Percentiles rank a stretch among this genome's conserved stretches.
These are phyloP conservation scores for Ogataea populi-albae DNA, from an alignment of 805 yeast species.

Conservation along the genomic window DNA sequence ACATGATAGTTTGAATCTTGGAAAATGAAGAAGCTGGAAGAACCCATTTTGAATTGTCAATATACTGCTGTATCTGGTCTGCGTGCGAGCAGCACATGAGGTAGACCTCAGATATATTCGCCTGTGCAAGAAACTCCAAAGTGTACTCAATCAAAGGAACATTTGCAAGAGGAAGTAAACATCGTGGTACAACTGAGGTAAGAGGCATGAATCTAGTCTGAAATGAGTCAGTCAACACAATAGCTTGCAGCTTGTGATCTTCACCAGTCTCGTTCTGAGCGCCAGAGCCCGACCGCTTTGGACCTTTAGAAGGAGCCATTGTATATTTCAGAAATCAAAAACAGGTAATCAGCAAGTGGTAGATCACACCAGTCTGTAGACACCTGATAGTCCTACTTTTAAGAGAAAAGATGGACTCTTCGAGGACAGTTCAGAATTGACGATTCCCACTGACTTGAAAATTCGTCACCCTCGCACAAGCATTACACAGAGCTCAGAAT, in stretches of 20 bases:
- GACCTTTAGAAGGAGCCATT: conserved; percentile 17
- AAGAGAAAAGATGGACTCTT: no score
- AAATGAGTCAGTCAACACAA: conserved; percentile 91
- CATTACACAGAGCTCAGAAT: no score
- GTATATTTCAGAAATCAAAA: background rate
- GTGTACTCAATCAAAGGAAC: conserved; percentile 95
- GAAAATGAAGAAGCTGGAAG: conserved; percentile 73
- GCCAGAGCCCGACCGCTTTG: conserved; percentile 12
- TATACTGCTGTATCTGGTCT: conserved; percentile 78
- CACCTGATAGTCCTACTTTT: no score
- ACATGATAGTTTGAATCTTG: conserved; percentile 70
- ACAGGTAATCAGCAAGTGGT: no score
- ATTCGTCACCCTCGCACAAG: no score
- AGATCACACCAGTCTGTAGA: no score
- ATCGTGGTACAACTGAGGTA: conserved; percentile 81
- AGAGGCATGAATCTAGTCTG: conserved; percentile 92
- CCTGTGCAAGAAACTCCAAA: conserved; percentile 85
- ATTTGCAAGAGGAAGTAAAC: conserved; percentile 87
- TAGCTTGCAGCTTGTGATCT: conserved; percentile 82
- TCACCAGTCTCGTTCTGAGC: conserved; percentile 37
- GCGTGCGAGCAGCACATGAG: conserved; percentile 90
- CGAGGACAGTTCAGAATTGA: no score
- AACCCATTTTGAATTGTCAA: conserved; percentile 71
- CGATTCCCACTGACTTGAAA: no score
- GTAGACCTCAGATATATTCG: conserved; percentile 87